Evolutionary conservation across 768 basidiomycete genomes (phyloP).

Genomic region (Tylopilus rubrobrunneus): DNA sequence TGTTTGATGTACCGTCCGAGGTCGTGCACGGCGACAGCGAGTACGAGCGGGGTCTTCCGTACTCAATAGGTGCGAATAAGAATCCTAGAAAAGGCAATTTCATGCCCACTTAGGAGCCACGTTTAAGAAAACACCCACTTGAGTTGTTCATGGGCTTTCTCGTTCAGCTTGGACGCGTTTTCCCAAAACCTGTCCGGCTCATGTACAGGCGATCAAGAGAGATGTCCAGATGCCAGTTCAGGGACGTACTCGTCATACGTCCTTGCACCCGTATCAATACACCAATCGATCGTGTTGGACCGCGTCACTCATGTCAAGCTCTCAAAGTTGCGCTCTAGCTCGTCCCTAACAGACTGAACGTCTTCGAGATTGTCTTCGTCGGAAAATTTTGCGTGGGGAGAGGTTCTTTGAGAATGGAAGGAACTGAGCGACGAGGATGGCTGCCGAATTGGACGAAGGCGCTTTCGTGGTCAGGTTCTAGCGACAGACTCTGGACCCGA

Average conservation of each 20-base stretch:
- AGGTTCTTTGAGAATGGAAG: constrained; percentile 87
- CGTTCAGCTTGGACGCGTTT: constrained; percentile 83
- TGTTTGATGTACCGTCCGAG: constrained; percentile 92
- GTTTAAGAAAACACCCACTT: constrained; percentile 47
- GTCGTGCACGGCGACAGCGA: constrained; percentile 92
- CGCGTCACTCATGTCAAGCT: constrained; percentile 71
- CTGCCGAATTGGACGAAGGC: constrained; percentile 81
- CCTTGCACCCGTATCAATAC: constrained; percentile 37
- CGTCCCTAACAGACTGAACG: constrained; percentile 80
- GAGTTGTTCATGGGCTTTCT: constrained; percentile 77
- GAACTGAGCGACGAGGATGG: constrained; percentile 86
- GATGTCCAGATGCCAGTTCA: constrained; percentile 82
- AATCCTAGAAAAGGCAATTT: constrained; percentile 42
- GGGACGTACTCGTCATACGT: constrained; percentile 96
- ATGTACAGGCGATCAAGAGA: constrained; percentile 95
- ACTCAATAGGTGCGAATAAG: constrained; percentile 69
- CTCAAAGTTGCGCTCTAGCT: constrained; percentile 80
- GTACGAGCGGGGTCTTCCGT: constrained; percentile 67
- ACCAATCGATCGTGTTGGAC: not conserved
- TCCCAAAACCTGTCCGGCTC: constrained; percentile 99
- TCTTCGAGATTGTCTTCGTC: constrained; percentile 96
- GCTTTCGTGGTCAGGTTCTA: constrained; percentile 91
- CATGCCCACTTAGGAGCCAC: not conserved
- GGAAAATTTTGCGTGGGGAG: constrained; percentile 78
- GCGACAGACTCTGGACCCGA: constrained; percentile 2